Conservation (phyloP, 352 stramenopile species). For the Pythium rishiriense region DNA sequence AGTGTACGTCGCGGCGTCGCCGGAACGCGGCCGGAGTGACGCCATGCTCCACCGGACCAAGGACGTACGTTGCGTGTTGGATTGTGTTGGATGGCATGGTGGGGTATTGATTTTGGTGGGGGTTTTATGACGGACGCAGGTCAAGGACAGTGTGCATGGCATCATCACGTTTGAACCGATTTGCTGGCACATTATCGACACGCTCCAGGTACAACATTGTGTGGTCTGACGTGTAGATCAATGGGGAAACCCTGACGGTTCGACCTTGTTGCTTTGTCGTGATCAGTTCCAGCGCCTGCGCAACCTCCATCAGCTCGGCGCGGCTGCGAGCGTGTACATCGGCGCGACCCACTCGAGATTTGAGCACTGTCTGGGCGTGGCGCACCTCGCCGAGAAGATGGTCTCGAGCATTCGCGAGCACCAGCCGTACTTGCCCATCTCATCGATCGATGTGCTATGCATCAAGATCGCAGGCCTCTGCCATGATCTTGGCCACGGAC, state of each 20-base stretch:
- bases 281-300: slow-evolving; percentile 92
- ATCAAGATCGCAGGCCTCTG: slow-evolving; percentile 82
- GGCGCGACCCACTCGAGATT: slow-evolving; percentile 78
- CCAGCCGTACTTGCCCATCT: slow-evolving; percentile 91
- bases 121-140: slow-evolving; percentile 29
- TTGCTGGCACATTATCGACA: slow-evolving; percentile 84
- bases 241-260: neutral
- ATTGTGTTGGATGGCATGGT: neutral
- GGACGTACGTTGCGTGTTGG: slow-evolving; percentile 48
- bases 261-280: neutral
- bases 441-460: slow-evolving; percentile 59
- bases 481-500: slow-evolving; percentile 78
- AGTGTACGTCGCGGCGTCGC: neutral
- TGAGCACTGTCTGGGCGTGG: slow-evolving; percentile 93
- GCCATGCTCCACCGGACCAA: slow-evolving; percentile 45
- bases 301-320: slow-evolving; percentile 94
- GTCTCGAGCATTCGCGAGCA: slow-evolving; percentile 68
- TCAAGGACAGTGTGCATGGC: slow-evolving; percentile 82
- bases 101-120: neutral
- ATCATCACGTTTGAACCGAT: slow-evolving; percentile 78
- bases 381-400: slow-evolving; percentile 91
- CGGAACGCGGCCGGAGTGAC: neutral
- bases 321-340: slow-evolving; percentile 88
- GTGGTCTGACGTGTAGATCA: neutral
- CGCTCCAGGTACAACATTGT: slow-evolving; percentile 45